Evolutionary conservation across 1,284 basidiomycete genomes (phyloP).

Genomic region (Cutaneotrichosporon cavernicola): DNA sequence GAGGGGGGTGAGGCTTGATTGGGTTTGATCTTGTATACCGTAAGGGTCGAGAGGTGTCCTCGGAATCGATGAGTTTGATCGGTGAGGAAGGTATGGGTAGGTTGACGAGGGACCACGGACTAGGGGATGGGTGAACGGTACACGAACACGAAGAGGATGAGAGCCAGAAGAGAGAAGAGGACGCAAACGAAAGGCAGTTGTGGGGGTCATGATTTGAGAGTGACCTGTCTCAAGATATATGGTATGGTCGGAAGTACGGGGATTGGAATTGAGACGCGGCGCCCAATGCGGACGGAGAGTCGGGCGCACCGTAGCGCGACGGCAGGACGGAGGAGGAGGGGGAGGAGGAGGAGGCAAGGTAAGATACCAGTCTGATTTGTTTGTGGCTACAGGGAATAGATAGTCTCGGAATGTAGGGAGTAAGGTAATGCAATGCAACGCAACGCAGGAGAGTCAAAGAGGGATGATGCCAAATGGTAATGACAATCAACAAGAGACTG

Average conservation of each 20-base stretch:
- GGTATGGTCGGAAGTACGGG: conserved; percentile 3
- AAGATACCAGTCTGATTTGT: too few species aligned
- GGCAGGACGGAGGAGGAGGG: not conserved
- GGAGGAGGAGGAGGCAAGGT: not conserved
- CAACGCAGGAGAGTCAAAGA: too few species aligned
- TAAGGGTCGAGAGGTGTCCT: not conserved
- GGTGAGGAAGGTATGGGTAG: not conserved
- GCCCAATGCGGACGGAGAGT: conserved; percentile 9
- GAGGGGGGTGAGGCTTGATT: too few species aligned
- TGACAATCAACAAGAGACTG: too few species aligned
- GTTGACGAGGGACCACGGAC: conserved; percentile 3
- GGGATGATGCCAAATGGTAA: too few species aligned
- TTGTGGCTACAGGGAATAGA: not conserved
- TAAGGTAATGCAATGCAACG: too few species aligned
- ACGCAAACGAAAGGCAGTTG: not conserved
- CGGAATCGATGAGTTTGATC: not conserved
- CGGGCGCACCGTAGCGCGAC: conserved; percentile 5
- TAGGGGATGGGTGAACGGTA: conserved; percentile 9
- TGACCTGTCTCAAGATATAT: not conserved
- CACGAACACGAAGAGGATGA: conserved; percentile 4
- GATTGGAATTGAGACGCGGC: conserved; percentile 4
- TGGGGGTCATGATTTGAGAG: not conserved
- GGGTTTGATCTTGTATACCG: not conserved
- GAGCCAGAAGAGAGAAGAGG: not conserved
- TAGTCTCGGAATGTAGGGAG: not conserved